phyloP scores from a whole-genome alignment of 805 yeast genomes.

The Candida khao-thaluensis region DNA sequence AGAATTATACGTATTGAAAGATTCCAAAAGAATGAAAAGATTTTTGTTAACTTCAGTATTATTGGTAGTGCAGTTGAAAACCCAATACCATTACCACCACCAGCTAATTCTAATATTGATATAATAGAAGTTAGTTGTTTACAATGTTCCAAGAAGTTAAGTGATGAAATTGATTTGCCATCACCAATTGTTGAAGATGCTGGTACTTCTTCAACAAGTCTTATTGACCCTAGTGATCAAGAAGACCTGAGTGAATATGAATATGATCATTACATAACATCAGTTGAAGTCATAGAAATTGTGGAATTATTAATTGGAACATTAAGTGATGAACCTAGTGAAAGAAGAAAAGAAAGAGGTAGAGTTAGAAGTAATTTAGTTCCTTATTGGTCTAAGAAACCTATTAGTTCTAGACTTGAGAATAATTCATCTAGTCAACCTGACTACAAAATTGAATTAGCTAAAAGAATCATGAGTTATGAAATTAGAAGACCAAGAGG shows the following conservation, averaged over 20 bases:
- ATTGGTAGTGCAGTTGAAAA: slow-evolving; percentile 52
- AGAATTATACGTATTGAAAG: slow-evolving; percentile 60
- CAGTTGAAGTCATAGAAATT: slow-evolving; percentile 65
- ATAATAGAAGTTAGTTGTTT: slow-evolving; percentile 62
- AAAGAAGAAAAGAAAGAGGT: slow-evolving; percentile 63
- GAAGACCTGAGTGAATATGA: slow-evolving; percentile 20
- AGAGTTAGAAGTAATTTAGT: slow-evolving; percentile 64
- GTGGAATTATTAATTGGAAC: slow-evolving; percentile 61
- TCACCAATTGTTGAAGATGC: slow-evolving; percentile 9
- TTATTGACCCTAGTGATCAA: slow-evolving; percentile 3
- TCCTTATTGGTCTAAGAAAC: slow-evolving; percentile 64
- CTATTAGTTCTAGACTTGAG: slow-evolving; percentile 48
- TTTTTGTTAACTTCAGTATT: slow-evolving; percentile 50
- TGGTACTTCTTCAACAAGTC: slow-evolving; percentile 5
- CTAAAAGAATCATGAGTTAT: slow-evolving; percentile 64
- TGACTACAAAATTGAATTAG: slow-evolving; percentile 51
- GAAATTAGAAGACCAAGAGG: slow-evolving; percentile 64
- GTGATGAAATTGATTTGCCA: slow-evolving; percentile 14
- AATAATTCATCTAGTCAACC: slow-evolving; percentile 24
- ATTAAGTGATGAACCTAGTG: slow-evolving; percentile 44
- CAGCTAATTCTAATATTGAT: slow-evolving; percentile 46
- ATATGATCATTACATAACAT: slow-evolving; percentile 52
- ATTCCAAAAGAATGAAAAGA: slow-evolving; percentile 46
- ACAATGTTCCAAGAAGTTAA: slow-evolving; percentile 34
- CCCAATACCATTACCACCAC: slow-evolving; percentile 37